Percentiles rank a stretch among this genome's conserved stretches.
Evolutionary conservation across 306 rosid genomes (phyloP).

Genomic region (Adenanthera pavonina): DNA sequence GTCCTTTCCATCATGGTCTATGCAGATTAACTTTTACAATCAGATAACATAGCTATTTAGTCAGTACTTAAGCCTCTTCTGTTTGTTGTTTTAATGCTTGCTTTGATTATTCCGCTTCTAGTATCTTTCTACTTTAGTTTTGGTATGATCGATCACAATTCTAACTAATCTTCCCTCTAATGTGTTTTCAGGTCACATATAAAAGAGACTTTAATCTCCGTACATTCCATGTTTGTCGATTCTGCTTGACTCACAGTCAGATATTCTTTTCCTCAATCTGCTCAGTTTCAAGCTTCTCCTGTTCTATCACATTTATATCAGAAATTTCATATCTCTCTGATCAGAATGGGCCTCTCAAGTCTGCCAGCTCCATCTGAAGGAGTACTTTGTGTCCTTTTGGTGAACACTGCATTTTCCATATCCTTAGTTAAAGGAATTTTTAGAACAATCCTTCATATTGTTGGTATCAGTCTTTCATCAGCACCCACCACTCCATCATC

Average conservation of each 20-base stretch:
- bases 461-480: constrained; percentile 71
- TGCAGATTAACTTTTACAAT: constrained; percentile 23
- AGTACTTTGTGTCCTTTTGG: constrained; percentile 67
- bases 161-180: constrained; percentile 45
- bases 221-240: constrained; percentile 25
- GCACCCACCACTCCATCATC: constrained; percentile 44
- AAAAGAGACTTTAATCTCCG: constrained; percentile 31
- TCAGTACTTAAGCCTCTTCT: constrained; percentile 10
- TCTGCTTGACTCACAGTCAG: constrained; percentile 30
- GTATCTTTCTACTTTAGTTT: not conserved
- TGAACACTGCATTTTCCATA: constrained; percentile 76
- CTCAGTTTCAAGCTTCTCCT: constrained; percentile 31
- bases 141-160: not conserved
- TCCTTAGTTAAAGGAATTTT: constrained; percentile 81
- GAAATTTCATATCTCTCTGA: constrained; percentile 22
- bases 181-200: constrained; percentile 48
- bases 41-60: constrained; percentile 21
- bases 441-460: constrained; percentile 67
- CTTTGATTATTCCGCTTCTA: constrained; percentile 26
- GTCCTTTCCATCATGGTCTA: not conserved
- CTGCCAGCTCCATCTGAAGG: constrained; percentile 97
- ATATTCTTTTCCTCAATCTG: constrained; percentile 5
- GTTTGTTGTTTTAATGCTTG: constrained; percentile 30
- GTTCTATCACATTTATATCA: constrained; percentile 5
- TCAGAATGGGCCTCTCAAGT: constrained; percentile 87